Evolutionary conservation across 1,284 basidiomycete species (phyloP), one percentile per base, ranked within the genome.

Genomic region (Marasmius fiardii): DNA sequence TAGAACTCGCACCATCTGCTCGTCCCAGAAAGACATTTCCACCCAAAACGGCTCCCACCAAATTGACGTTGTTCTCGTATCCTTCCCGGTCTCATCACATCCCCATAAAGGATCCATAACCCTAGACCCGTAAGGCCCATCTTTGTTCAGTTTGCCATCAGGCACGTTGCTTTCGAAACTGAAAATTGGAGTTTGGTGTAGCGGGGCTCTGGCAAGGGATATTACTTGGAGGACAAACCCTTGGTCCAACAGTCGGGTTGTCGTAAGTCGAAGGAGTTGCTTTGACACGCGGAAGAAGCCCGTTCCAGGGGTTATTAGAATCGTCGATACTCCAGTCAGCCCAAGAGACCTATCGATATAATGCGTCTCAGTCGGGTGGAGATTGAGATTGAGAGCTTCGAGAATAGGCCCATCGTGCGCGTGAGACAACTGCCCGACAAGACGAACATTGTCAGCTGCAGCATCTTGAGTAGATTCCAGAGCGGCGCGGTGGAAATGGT

Each of bases 311-410:
- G 95, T 96, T 59, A 99, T 85, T 51, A 99, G 71, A 41, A 95
- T 83, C 12, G 92, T 90, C 8, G 88, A 86, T 1, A 90, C 74
- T 24, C 96, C 97, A 0, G 96, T 98, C n/a, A 95, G 79, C 7
- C 90, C 93, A 4, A 99, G 77, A 47, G 97, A 97, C 23, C 96
- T 89, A 68, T 99, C 96, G 62, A 99, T 89, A 68, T 96, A 98
- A 69, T 98, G 94, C 23, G 91, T 91, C 72, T 99, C 95, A 23
- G 91, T 91, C 0, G 95, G 93, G 66, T 96, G 97, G 18, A 98
- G 81, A 1, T 88, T 92, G 52, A 99, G 81, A 65, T 98, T 98
- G 62, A 98, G 81, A 1, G 95, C 93, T 71, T 99, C 96, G 7
- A 99, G 82, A 26, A 99, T 79, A 43, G 95, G 96, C 2, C 95